Percentiles rank a stretch among this genome's conserved stretches.
Evolutionary conservation across 169 alveolate genomes (phyloP).

Genomic region (Plasmodium vinckei): DNA sequence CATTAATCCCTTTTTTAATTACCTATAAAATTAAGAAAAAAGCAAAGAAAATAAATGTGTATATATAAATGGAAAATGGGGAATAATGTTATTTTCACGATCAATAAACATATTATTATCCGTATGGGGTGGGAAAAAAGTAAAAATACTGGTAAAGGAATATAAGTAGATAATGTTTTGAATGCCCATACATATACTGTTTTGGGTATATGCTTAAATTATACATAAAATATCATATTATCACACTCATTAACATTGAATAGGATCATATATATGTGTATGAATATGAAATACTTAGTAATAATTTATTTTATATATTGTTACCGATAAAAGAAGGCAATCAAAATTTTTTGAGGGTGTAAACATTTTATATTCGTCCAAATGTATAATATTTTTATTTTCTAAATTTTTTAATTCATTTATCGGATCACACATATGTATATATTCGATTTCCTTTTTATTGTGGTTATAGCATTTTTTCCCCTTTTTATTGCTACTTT

Average conservation of each 20-base stretch:
- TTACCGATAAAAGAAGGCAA: conserved; percentile 74
- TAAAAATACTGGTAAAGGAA: no score
- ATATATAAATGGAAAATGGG: background rate
- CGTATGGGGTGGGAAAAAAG: no score
- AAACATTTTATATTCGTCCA: conserved; percentile 73
- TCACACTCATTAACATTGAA: no score
- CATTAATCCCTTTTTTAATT: conserved; percentile 64
- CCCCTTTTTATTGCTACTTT: conserved; percentile 75
- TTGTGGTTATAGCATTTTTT: conserved; percentile 45
- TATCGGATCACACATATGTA: conserved; percentile 77
- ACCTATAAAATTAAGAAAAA: conserved; percentile 28
- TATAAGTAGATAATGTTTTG: no score
- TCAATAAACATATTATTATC: no score
- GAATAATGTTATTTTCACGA: background rate
- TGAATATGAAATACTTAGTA: no score
- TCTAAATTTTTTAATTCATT: conserved; percentile 69
- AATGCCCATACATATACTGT: no score
- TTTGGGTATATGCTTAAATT: no score
- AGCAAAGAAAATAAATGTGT: background rate
- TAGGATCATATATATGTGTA: no score
- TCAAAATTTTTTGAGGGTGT: conserved; percentile 71
- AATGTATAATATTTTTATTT: conserved; percentile 72
- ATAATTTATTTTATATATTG: background rate
- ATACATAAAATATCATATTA: no score
- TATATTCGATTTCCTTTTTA: conserved; percentile 65